Conservation (phyloP, 2,329 filamentous ascomycete genomes). For the Paracorniculantispora psalliotae region DNA sequence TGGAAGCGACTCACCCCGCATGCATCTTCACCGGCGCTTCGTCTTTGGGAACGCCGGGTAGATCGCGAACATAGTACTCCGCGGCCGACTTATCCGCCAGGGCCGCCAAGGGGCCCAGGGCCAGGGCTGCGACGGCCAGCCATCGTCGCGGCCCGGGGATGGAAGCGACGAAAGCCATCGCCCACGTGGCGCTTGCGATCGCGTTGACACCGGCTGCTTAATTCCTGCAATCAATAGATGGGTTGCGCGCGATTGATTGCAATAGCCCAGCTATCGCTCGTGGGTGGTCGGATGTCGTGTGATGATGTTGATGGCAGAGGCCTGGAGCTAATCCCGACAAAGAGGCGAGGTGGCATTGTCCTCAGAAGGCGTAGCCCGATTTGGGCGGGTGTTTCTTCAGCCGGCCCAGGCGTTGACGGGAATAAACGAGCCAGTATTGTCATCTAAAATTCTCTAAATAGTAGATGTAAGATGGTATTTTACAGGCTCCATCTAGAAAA, state of each 20-base stretch:
- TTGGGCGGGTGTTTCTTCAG: slow-evolving; percentile 1
- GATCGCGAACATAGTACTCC: slow-evolving; percentile 82
- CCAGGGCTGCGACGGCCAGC: slow-evolving; percentile 31
- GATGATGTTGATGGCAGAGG: slow-evolving; percentile 7
- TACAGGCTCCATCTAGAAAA: background rate
- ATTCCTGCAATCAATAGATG: background rate
- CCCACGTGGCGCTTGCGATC: slow-evolving; percentile 3
- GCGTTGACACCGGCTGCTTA: background rate
- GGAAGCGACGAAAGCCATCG: slow-evolving; percentile 10
- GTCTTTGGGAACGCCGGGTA: slow-evolving; percentile 76
- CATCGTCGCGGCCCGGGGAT: slow-evolving; percentile 24
- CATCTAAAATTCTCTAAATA: background rate
- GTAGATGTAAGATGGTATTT: background rate
- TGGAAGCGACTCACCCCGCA: slow-evolving; percentile 67
- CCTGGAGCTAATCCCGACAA: background rate
- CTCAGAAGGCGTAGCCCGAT: background rate
- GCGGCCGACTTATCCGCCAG: slow-evolving; percentile 39
- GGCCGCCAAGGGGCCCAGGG: slow-evolving; percentile 37
- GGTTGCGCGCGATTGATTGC: background rate
- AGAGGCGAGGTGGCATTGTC: slow-evolving; percentile 14
- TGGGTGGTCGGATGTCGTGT: background rate
- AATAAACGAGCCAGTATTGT: background rate
- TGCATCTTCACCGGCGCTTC: slow-evolving; percentile 87
- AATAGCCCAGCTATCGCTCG: background rate
- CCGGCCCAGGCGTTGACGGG: background rate